These are phyloP conservation scores for Suillus brevipes DNA, from an alignment of 768 basidiomycete genomes.

Conservation along the genomic window DNA sequence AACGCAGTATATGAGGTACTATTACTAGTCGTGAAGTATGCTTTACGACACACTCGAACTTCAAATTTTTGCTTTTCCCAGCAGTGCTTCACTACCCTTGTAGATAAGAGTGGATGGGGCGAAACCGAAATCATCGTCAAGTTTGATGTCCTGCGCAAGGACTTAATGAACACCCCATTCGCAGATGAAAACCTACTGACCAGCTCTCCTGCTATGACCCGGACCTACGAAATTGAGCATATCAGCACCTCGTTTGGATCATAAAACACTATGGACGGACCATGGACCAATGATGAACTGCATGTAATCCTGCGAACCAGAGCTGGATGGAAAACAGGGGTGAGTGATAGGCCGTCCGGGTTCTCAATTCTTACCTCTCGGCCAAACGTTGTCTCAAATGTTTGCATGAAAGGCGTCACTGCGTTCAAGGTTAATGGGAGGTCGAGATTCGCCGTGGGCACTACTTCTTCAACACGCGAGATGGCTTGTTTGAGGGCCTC, in stretches of 20 bases:
- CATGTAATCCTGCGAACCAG: constrained; percentile 85
- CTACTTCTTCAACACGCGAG: constrained; percentile 52
- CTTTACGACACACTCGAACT: neutral
- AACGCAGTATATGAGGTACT: neutral
- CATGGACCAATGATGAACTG: constrained; percentile 92
- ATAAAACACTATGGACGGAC: constrained; percentile 39
- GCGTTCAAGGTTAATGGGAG: constrained; percentile 73
- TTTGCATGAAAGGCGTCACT: constrained; percentile 75
- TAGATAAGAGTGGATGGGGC: constrained; percentile 83
- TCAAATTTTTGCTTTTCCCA: constrained; percentile 68
- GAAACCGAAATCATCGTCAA: constrained; percentile 80
- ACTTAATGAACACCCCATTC: constrained; percentile 13
- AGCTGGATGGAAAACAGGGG: constrained; percentile 44
- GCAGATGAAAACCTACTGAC: constrained; percentile 41
- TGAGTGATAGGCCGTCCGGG: neutral
- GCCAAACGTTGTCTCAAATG: constrained; percentile 78
- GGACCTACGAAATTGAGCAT: constrained; percentile 50
- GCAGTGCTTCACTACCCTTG: constrained; percentile 63
- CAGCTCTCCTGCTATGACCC: constrained; percentile 81
- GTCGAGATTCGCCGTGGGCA: constrained; percentile 47
- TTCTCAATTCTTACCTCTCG: constrained; percentile 57
- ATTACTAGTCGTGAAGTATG: constrained; percentile 1
- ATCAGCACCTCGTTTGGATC: constrained; percentile 4
- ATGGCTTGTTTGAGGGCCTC: constrained; percentile 57
- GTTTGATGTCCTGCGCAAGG: constrained; percentile 52